Conservation (phyloP, 257 asterid genomes). For the Plantago elongata region DNA sequence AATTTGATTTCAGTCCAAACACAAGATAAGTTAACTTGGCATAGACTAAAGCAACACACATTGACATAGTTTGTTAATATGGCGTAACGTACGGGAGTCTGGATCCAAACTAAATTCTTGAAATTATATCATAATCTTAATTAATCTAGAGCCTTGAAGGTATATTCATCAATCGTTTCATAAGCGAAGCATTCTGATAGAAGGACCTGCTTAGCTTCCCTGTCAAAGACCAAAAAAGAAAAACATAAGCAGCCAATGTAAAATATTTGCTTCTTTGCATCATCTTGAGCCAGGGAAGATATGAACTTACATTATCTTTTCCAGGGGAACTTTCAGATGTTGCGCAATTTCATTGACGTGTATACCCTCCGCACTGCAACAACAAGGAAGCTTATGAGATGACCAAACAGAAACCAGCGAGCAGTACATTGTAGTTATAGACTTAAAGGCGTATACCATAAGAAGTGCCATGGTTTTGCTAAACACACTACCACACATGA, state of each 20-base stretch:
- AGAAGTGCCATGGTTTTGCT: background rate
- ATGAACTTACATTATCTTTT: constrained; percentile 48
- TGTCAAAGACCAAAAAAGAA: constrained; percentile 20
- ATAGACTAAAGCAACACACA: too few species aligned
- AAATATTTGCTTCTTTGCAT: background rate
- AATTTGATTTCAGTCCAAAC: too few species aligned
- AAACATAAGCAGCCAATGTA: background rate
- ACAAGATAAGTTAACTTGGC: too few species aligned
- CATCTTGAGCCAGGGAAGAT: constrained; percentile 18
- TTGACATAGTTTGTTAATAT: too few species aligned
- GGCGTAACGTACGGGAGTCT: too few species aligned
- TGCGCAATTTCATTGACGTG: constrained; percentile 66
- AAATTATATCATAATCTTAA: too few species aligned
- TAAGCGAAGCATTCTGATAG: constrained; percentile 72
- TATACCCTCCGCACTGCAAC: constrained; percentile 57
- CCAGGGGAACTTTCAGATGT: constrained; percentile 54
- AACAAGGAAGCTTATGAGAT: constrained; percentile 10
- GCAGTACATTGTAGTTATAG: background rate
- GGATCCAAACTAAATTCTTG: too few species aligned
- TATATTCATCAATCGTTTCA: constrained; percentile 75
- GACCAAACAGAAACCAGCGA: background rate
- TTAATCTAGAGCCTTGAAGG: constrained; percentile 54
- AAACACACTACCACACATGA: constrained; percentile 6
- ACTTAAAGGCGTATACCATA: background rate
- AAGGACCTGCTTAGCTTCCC: constrained; percentile 58